phyloP scores from a whole-genome alignment of 306 rosid genomes.

The Lathyrus aphaca region DNA sequence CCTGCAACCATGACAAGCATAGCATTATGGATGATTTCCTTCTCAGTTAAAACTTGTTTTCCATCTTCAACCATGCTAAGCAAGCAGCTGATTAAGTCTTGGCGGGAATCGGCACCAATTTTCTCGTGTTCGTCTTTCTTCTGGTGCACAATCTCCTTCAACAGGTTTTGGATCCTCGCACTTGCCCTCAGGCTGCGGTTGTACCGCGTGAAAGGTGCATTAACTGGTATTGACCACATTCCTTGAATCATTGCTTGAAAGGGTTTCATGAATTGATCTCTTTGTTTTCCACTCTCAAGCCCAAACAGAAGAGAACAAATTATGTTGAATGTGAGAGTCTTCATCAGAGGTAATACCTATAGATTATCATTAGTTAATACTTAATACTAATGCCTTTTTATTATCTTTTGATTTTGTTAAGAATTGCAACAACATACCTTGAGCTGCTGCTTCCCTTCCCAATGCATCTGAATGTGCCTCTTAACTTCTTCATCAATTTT shows the following conservation, averaged over 20 bases:
- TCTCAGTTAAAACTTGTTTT: constrained; percentile 53
- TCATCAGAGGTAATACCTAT: constrained; percentile 74
- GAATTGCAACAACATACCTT: constrained; percentile 40
- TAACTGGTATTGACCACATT: constrained; percentile 68
- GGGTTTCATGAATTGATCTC: constrained; percentile 47
- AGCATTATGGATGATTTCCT: constrained; percentile 65
- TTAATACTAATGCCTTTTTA: background rate
- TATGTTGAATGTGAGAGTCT: constrained; percentile 76
- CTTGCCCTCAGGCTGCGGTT: constrained; percentile 64
- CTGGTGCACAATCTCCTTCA: constrained; percentile 50
- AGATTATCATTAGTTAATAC: background rate
- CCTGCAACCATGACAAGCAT: constrained; percentile 74
- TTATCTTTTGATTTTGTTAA: background rate
- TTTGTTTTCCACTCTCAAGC: constrained; percentile 57
- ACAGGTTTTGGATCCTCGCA: constrained; percentile 49
- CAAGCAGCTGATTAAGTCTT: constrained; percentile 68
- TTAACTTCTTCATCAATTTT: constrained; percentile 67
- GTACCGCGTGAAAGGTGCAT: constrained; percentile 72
- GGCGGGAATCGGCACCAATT: constrained; percentile 45
- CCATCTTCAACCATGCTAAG: constrained; percentile 51
- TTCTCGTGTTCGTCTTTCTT: constrained; percentile 49
- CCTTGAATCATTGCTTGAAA: constrained; percentile 62
- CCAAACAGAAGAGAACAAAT: constrained; percentile 70
- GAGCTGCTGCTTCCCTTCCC: constrained; percentile 66
- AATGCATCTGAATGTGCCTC: constrained; percentile 62